Evolutionary conservation across 192 early-diverging fungal species (phyloP).

Genomic region (Entomortierella parvispora): DNA sequence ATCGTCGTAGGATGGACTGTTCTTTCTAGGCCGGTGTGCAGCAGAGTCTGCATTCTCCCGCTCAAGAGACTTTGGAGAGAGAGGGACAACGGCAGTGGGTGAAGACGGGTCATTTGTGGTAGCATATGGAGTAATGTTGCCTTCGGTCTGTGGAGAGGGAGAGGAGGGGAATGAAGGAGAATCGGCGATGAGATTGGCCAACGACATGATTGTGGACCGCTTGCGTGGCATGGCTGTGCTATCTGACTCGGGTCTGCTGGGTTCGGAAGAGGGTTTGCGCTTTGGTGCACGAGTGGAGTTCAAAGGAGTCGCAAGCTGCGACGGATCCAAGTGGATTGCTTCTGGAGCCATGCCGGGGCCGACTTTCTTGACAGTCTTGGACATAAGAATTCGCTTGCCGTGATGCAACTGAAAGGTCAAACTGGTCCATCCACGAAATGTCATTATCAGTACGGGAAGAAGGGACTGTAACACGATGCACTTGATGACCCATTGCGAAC

Average conservation of each 20-base stretch:
- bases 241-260: background rate
- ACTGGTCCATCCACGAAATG: slow-evolving; percentile 14
- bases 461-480: background rate
- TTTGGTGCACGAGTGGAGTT: slow-evolving; percentile 3
- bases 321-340: background rate
- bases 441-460: background rate
- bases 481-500: no score
- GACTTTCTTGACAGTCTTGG: slow-evolving; percentile 30
- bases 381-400: slow-evolving; percentile 46
- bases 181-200: slow-evolving; percentile 25
- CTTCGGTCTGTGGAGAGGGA: background rate
- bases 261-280: slow-evolving; percentile 17
- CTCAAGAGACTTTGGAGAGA: slow-evolving; percentile 33
- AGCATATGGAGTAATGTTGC: background rate
- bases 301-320: background rate
- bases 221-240: slow-evolving; percentile 19
- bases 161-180: slow-evolving; percentile 2
- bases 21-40: slow-evolving; percentile 15
- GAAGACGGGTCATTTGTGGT: slow-evolving; percentile 16
- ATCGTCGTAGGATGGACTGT: slow-evolving; percentile 29
- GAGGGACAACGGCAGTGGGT: slow-evolving; percentile 36
- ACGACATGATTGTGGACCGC: slow-evolving; percentile 33
- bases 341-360: slow-evolving; percentile 41
- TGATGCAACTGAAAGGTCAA: slow-evolving; percentile 44
- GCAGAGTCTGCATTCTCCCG: slow-evolving; percentile 9